Evolutionary conservation across 73 alveolate genomes (phyloP), one percentile per base, ranked within the genome.

Genomic region (Stentor coeruleus): DNA sequence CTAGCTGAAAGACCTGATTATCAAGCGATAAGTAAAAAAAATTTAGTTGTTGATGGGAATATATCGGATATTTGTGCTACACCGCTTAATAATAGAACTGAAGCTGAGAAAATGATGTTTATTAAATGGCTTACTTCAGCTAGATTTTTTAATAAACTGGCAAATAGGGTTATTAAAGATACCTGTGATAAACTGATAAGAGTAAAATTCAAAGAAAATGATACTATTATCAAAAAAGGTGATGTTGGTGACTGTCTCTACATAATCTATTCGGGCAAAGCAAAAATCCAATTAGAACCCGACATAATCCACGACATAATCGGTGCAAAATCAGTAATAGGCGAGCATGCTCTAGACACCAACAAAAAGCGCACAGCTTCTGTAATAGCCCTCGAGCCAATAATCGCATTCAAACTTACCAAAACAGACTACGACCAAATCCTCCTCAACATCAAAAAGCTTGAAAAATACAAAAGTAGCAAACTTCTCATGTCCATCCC

Each of bases 321-420:
- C n/a, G 79, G 2, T 2, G 49, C n/a, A 33, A 31, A 31, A 31
- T 37, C n/a, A 14, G n/a, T 31, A 1, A 20, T 66, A 14, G 79
- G 79, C 1, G 79, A 66, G 79, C n/a, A 20, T 66, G 79, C 79
- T 66, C 39, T 66, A 0, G 79, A 66, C 37, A 66, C n/a, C 79
- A 26, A 20, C 26, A 66, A 33, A 2, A 37, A 20, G 14, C n/a
- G 79, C 26, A 28, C 79, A 66, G 79, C 79, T 20, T 20, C n/a
- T 26, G 79, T 31, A 2, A 66, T 66, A 66, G 39, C 42, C 11
- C n/a, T 11, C 1, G 37, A 20, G 0, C 42, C n/a, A 66, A 31
- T 31, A 66, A 66, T 33, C 33, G 49, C 33, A 20, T 66, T 66
- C 14, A 66, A 31, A 31, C 79, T 66, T 1, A 66, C n/a, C n/a